Evolutionary conservation across 2,329 filamentous ascomycete genomes (phyloP).

Genomic region (Ustulina deusta): DNA sequence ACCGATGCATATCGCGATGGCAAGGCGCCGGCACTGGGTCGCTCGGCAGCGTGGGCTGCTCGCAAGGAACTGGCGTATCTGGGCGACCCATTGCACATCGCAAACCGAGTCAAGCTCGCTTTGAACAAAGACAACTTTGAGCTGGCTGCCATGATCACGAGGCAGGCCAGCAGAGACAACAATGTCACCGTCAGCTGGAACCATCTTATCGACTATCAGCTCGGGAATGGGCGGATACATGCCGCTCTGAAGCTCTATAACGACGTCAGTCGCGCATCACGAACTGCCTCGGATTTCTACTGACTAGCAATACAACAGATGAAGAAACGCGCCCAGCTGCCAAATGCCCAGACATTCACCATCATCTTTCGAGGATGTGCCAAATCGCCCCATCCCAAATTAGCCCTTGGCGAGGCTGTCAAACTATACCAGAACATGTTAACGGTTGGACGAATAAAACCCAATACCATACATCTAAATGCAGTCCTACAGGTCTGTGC

Average conservation of each 20-base stretch:
- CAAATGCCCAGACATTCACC: constrained; percentile 86
- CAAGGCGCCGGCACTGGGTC: constrained; percentile 45
- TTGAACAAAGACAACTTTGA: constrained; percentile 70
- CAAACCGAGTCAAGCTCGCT: constrained; percentile 71
- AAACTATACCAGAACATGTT: constrained; percentile 82
- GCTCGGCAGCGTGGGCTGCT: constrained; percentile 52
- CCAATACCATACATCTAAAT: constrained; percentile 87
- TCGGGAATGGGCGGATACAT: constrained; percentile 70
- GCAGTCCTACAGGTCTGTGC: constrained; percentile 87
- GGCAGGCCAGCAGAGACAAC: constrained; percentile 73
- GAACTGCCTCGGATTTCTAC: constrained; percentile 22
- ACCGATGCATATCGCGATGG: constrained; percentile 39
- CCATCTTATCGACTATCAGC: constrained; percentile 77
- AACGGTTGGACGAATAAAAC: constrained; percentile 71
- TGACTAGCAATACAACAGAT: constrained; percentile 67
- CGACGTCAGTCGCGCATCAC: constrained; percentile 67
- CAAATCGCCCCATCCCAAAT: constrained; percentile 66
- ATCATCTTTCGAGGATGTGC: constrained; percentile 83
- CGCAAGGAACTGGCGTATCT: constrained; percentile 71
- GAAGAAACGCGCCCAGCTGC: constrained; percentile 89
- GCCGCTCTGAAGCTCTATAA: constrained; percentile 86
- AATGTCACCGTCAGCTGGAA: constrained; percentile 88
- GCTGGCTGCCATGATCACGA: constrained; percentile 76
- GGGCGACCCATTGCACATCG: constrained; percentile 78
- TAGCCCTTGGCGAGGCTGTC: constrained; percentile 76